Base-by-base conservation (phyloP, 1,284 basidiomycete species). In the Tilletia caries region DNA sequence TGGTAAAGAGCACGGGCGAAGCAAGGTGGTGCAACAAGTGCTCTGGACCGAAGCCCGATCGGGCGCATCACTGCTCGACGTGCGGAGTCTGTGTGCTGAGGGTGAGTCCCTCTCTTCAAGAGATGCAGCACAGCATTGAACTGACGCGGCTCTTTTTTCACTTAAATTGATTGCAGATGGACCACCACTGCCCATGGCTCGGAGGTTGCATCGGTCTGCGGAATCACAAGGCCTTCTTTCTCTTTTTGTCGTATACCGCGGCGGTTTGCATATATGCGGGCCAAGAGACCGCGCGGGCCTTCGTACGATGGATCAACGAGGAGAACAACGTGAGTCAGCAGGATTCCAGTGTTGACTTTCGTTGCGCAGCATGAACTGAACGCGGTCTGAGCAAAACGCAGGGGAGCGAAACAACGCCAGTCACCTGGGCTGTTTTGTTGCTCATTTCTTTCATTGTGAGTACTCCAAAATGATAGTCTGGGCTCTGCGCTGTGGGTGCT, bases 191-290 rank as follows among this genome's bases (percentile, higher is more conserved):
- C 43, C 81, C 81, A 0, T 82, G 80, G 81, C 70, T 82, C 23
- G 79, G 77, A 12, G 77, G 79, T 32, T 85, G 84, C 69, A 80
- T 84, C 2, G 84, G 82, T 6, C 72, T 79, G 20, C 66, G 75
- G 33, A 85, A 84, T 64, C 83, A 85, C 73, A 78, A 81, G 33
- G 76, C 80, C 69, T 85, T 84, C 69, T 74, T 84, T 29, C 77
- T 83, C 27, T 83, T 84, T 65, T 72, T 84, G 32, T 27, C 70
- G 25, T 84, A 83, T 67, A 79, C 79, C 0, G 75, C 81, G 15
- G 68, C 76, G 1, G 74, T 81, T 8, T 81, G 82, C 68, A 62
- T 75, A 66, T 80, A 77, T 50, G 65, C 70, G 29, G 74, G 71
- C 8, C 71, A 73, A 20, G 73, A 76, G 10, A 75, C 73, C 12